Conservation (phyloP, 2,329 filamentous ascomycete species). For the Fusarium sp. region DNA sequence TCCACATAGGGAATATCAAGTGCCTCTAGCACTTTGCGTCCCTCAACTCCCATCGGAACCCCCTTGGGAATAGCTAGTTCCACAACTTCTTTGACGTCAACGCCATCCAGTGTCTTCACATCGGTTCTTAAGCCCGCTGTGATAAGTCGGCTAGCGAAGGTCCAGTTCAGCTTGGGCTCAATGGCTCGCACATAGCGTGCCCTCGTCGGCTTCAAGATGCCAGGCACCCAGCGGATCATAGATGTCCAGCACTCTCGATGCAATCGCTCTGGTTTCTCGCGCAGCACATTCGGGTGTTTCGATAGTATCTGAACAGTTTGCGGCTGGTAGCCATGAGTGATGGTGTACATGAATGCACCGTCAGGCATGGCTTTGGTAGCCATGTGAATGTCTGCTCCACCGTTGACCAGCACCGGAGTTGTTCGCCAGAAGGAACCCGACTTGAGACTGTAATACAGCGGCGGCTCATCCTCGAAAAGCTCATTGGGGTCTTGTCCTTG, state of each 20-base stretch:
- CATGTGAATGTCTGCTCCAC: slow-evolving; percentile 41
- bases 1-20: slow-evolving; percentile 40
- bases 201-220: slow-evolving; percentile 4
- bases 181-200: slow-evolving; percentile 3
- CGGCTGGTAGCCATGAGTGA: slow-evolving; percentile 41
- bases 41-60: slow-evolving; percentile 32
- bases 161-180: slow-evolving; percentile 41
- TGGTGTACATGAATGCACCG: slow-evolving; percentile 42
- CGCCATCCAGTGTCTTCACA: slow-evolving; percentile 33
- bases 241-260: slow-evolving; percentile 40
- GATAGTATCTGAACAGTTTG: slow-evolving; percentile 41
- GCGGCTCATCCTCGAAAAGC: slow-evolving; percentile 39
- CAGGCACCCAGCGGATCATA: slow-evolving; percentile 33
- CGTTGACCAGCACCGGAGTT: slow-evolving; percentile 42
- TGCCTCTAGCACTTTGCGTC: slow-evolving; percentile 38
- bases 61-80: slow-evolving; percentile 34
- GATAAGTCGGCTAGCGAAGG: slow-evolving; percentile 36
- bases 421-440: slow-evolving; percentile 43
- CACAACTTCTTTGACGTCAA: slow-evolving; percentile 35
- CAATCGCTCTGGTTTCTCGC: slow-evolving; percentile 30
- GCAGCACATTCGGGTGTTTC: slow-evolving; percentile 37
- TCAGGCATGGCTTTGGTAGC: slow-evolving; percentile 39
- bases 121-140: slow-evolving; percentile 40
- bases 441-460: slow-evolving; percentile 42
- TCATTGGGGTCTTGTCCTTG: slow-evolving; percentile 41